Evolutionary conservation across 2,329 filamentous ascomycete species (phyloP), one percentile per base, ranked within the genome.

Genomic region (Fusarium sp.): DNA sequence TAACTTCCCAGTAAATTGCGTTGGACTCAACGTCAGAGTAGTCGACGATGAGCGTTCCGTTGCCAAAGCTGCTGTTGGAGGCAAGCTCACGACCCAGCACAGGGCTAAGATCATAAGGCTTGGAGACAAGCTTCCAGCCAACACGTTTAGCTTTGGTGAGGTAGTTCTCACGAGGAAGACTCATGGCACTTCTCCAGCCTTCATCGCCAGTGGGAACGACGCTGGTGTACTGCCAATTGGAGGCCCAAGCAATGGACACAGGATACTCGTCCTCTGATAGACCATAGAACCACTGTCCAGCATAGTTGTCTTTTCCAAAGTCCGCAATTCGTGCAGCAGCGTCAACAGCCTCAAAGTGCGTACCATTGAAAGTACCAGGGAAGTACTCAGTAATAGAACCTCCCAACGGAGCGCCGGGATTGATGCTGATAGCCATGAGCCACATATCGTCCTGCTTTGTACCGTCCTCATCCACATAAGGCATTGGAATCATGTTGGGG

Each of bases 311-410:
- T 38, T 82, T 81, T 22, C 79, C 81, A 39, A 82, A 82, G 54
- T 82, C 81, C 1, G 78, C 73, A 8, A 80, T 73, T 13, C 81
- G 61, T 3, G 80, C 73, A 12, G 73, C 75, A 6, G 65, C 68
- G 13, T 80, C 79, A 16, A 79, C 70, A 15, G 79, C 70, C n/a
- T 75, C 69, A 66, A 91, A 92, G 76, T 90, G 87, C 0, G 88
- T 91, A n/a, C 90, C 90, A 70, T 92, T 90, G 82, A 91, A 92
- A 5, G 79, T 81, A 9, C 90, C 90, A 0, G 86, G 81, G 81
- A 88, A 88, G 76, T 90, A 91, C 77, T 90, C 79, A 2, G 84
- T 84, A 24, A 86, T 84, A 3, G 86, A 89, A 2, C 89, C 89
- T 14, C 89, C 89, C 0, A 86, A 80, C 0, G 88, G 88, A 0